Evolutionary conservation across 2,329 filamentous ascomycete genomes (phyloP), one percentile per base, ranked within the genome.

Genomic region (Apiospora pterosperma): DNA sequence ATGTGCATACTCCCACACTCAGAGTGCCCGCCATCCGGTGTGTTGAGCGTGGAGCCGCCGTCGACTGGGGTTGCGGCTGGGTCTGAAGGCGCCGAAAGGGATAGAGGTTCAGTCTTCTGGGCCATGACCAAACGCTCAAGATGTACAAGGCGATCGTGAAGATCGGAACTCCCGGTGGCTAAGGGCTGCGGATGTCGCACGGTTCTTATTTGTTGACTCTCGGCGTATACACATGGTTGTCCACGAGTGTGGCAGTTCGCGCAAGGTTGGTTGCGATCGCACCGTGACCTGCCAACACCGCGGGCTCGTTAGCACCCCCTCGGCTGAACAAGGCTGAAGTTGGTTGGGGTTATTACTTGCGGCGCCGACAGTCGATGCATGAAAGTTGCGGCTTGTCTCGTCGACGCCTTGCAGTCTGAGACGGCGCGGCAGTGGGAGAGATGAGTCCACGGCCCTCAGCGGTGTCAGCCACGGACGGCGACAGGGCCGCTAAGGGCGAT

Each of bases 321-420:
- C 38, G 38, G 14, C 16, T 21, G 4, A 41, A 6, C 5, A 41
- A n/a, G 38, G 25, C 11, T 12, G 10, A 62, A 59, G 1, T 58
- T 61, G 62, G 63, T 65, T 21, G 25, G 61, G 66, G 8, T 64
- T 60, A 14, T 68, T 68, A 75, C 75, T 76, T 76, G 61, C 73
- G 67, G 42, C 69, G 65, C 14, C 72, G 69, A 62, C 73, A 76
- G 28, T 69, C 59, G 55, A 72, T 71, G 63, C 74, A 76, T 19
- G 72, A 74, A 2, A 76, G 65, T 61, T 75, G 72, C 8, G 70
- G 71, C 61, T 75, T 76, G 34, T 75, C 73, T 14, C 75, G 70
- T 8, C 73, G 69, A n/a, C 72, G 63, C 36, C 63, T 72, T 21
- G 67, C 44, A 55, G 23, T 10, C 16, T n/a, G 38, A 19, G 38